These are phyloP conservation scores for Thermomyces lanuginosus DNA, from an alignment of 2,329 filamentous ascomycete species.

Conservation along the genomic window DNA sequence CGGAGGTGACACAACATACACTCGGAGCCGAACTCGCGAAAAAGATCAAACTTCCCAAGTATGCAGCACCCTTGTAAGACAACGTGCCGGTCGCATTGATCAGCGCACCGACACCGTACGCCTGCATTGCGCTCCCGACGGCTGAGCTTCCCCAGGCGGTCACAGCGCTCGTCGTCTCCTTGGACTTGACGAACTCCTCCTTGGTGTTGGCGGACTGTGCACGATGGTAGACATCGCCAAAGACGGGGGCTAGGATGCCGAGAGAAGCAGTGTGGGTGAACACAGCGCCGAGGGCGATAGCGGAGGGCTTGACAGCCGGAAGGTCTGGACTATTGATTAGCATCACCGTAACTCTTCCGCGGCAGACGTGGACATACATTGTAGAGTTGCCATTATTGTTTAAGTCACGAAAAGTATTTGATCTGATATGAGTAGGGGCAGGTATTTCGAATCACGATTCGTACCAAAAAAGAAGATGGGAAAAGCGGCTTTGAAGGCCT, in stretches of 20 bases:
- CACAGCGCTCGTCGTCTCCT: constrained; percentile 76
- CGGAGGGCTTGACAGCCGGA: constrained; percentile 86
- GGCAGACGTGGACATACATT: constrained; percentile 4
- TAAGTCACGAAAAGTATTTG: constrained; percentile 6
- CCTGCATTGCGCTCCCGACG: constrained; percentile 72
- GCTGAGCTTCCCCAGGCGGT: constrained; percentile 83
- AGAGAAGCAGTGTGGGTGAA: constrained; percentile 91
- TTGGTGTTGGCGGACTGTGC: constrained; percentile 84
- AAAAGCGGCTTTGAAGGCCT: no score
- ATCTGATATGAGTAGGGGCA: not conserved
- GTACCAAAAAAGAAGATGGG: no score
- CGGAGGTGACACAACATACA: constrained; percentile 38
- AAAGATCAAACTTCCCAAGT: constrained; percentile 83
- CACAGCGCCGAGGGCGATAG: constrained; percentile 85
- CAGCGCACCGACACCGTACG: constrained; percentile 75
- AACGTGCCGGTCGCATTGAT: constrained; percentile 91
- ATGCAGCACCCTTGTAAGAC: constrained; percentile 92
- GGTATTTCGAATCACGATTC: no score
- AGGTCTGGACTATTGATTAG: constrained; percentile 36
- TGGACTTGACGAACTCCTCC: constrained; percentile 89
- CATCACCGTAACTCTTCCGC: not conserved
- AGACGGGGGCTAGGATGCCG: constrained; percentile 72
- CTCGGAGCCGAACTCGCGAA: constrained; percentile 73
- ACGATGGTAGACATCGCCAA: constrained; percentile 86
- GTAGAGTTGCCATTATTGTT: constrained; percentile 5